Percentiles rank a stretch among this genome's conserved stretches.
Evolutionary conservation across 495 filamentous ascomycete species (phyloP).

Genomic region (Penicillium desertorum): DNA sequence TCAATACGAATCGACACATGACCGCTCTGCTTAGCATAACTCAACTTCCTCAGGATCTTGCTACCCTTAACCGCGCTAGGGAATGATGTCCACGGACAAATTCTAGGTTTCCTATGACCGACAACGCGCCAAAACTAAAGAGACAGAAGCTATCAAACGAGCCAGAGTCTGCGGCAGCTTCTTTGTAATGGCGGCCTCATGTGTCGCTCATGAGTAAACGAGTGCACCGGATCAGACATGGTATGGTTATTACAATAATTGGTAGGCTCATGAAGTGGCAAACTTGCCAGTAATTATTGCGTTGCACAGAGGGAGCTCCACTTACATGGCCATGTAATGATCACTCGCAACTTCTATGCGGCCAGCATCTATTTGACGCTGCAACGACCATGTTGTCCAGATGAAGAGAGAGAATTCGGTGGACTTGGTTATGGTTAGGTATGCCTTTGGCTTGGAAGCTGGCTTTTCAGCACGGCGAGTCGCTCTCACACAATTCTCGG

Average conservation of each 20-base stretch:
- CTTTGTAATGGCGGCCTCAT: neutral
- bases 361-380: too few relatives aligned
- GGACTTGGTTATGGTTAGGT: neutral
- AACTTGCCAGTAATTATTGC: too few relatives aligned
- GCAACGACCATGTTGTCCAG: too few relatives aligned
- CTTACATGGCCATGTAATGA: too few relatives aligned
- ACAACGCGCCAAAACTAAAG: neutral
- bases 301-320: too few relatives aligned
- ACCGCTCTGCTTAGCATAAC: neutral
- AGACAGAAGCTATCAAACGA: neutral
- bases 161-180: neutral
- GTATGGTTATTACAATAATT: too few relatives aligned
- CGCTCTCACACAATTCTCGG: neutral
- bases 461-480: neutral
- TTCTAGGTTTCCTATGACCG: neutral
- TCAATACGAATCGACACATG: neutral
- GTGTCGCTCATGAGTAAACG: neutral
- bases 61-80: neutral
- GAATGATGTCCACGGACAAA: neutral
- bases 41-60: neutral
- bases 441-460: neutral
- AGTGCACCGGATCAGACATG: too few relatives aligned
- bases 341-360: too few relatives aligned
- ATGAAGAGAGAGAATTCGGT: too few relatives aligned
- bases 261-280: too few relatives aligned